Base-by-base conservation (phyloP, 768 basidiomycete genomes). In the Tricholomella constricta region DNA sequence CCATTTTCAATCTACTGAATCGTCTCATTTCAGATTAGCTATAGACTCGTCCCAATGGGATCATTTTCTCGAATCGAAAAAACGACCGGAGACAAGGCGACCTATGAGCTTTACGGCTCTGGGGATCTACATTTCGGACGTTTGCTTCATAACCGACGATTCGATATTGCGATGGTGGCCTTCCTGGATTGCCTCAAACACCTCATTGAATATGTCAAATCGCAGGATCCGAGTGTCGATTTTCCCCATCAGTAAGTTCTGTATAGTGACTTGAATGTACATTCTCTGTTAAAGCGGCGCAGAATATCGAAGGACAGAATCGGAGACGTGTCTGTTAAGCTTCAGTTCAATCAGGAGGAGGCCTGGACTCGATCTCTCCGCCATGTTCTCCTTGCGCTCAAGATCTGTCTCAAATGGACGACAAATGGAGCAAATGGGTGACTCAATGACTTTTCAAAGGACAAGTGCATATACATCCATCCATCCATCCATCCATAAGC, bases 261-360 rank as follows among this genome's bases (percentile, higher is more conserved):
- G 32, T 1, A 23, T 36, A 23, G 55, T 56, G 27, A 26, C 44
- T 50, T 50, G 29, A 32, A 26, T 8, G 46, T 17, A 32, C 31
- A 34, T 40, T 38, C 38, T 52, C 47, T 25, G 15, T 15, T 62
- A 59, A 44, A 17, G 11, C 53, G 22, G n/a, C 20, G 42, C 63
- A 97, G 96, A 64, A 85, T 98, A 48, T 75, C 78, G 36, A 98
- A 92, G 70, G 97, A 99, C 71, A 92, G 88, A 73, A 99, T 99
- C 50, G 95, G 94, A 6, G 94, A 96, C 49, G 89, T 91, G 15
- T 94, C 92, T 1, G 89, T 98, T 57, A 94, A 95, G 70, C 75
- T 95, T 3, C 94, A 95, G 64, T 96, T 97, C 69, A 90, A 89
- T 60, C 91, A 93, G 62, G 96, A 99, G 66, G 96, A 99, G 64